A percentile compares a stretch with the other conserved stretches of the same genome.
phyloP scores from a whole-genome alignment of 139 green algal species.

The Astrephomene gubernaculifera region DNA sequence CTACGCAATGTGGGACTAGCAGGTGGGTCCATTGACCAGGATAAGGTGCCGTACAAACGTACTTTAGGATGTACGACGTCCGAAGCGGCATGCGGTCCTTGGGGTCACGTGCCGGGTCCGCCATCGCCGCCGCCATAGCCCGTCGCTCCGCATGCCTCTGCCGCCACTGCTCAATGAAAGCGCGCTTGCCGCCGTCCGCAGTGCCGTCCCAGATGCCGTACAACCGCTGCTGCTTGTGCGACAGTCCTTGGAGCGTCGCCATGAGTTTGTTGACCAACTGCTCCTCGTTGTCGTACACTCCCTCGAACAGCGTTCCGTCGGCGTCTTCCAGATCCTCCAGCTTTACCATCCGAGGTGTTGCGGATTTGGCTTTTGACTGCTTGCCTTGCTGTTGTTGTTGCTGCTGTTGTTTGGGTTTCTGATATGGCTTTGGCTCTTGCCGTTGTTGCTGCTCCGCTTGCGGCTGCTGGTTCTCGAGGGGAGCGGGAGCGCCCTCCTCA shows the following conservation, averaged over 20 bases:
- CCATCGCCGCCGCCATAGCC: conserved; percentile 14
- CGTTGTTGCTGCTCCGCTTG: not conserved
- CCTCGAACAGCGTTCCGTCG: not conserved
- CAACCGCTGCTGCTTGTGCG: conserved; percentile 29
- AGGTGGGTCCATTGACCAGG: too few relatives aligned
- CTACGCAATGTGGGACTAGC: too few relatives aligned
- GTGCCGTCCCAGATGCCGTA: conserved; percentile 40
- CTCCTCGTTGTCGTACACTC: conserved; percentile 21
- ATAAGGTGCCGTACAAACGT: too few relatives aligned
- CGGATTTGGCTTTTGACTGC: not conserved
- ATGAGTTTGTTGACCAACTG: conserved; percentile 18
- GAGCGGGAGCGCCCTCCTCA: too few relatives aligned
- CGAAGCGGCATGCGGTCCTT: conserved; percentile 30
- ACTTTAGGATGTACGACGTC: conserved; percentile 38
- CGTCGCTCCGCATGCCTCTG: conserved; percentile 23
- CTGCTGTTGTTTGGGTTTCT: too few relatives aligned
- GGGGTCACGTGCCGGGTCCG: not conserved
- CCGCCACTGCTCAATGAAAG: conserved; percentile 26
- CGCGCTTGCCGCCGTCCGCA: not conserved
- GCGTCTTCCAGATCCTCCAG: not conserved
- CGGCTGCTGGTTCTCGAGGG: not conserved
- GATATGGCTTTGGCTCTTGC: too few relatives aligned
- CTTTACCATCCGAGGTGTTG: not conserved
- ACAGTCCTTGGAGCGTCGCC: conserved; percentile 35
- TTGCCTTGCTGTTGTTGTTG: too few relatives aligned